These are phyloP conservation scores for Cyberlindnera mrakii DNA, from an alignment of 805 yeast species.

Conservation along the genomic window DNA sequence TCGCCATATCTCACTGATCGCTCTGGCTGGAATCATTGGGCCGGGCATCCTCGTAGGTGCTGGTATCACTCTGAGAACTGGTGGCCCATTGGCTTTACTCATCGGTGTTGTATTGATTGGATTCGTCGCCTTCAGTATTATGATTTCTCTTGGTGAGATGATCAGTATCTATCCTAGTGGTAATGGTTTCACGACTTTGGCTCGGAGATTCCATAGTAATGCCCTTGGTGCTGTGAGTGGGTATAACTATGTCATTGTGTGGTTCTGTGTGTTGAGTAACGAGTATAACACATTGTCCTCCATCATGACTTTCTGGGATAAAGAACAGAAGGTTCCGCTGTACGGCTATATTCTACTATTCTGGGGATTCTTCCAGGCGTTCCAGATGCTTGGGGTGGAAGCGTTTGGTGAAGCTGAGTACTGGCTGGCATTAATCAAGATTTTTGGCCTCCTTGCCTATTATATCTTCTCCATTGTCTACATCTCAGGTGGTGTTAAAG, in stretches of 20 bases:
- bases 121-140: slow-evolving; percentile 46
- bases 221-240: slow-evolving; percentile 54
- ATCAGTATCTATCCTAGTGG: slow-evolving; percentile 49
- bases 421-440: slow-evolving; percentile 45
- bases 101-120: slow-evolving; percentile 47
- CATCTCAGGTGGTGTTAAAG: slow-evolving; percentile 36
- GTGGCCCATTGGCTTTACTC: slow-evolving; percentile 47
- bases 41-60: slow-evolving; percentile 55
- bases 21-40: slow-evolving; percentile 54
- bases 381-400: slow-evolving; percentile 46
- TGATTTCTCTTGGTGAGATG: slow-evolving; percentile 53
- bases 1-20: slow-evolving; percentile 45
- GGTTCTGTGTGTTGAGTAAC: slow-evolving; percentile 52
- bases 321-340: slow-evolving; percentile 46
- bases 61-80: slow-evolving; percentile 41
- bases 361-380: slow-evolving; percentile 44
- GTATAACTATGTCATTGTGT: slow-evolving; percentile 48
- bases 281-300: slow-evolving; percentile 51
- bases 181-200: slow-evolving; percentile 41
- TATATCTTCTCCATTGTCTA: slow-evolving; percentile 43
- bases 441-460: slow-evolving; percentile 42
- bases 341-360: slow-evolving; percentile 51
- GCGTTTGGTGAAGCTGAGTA: slow-evolving; percentile 55
- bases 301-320: slow-evolving; percentile 36
- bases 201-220: slow-evolving; percentile 44